phyloP scores from a whole-genome alignment of 768 basidiomycete species.

The Cytidiella melzeri region DNA sequence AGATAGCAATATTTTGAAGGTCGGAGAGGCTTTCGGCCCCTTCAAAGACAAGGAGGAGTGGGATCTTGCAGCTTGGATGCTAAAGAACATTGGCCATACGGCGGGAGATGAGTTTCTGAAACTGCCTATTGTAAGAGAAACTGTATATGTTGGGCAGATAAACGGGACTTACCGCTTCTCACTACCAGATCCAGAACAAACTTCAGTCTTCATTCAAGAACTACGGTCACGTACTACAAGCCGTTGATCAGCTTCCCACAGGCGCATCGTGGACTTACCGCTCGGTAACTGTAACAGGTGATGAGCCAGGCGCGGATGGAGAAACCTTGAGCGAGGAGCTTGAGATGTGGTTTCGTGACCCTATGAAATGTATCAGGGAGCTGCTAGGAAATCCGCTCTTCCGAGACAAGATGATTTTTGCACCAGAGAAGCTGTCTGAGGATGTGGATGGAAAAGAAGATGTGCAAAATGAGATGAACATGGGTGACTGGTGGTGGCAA shows the following conservation, averaged over 20 bases:
- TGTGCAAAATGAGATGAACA: slow-evolving; percentile 17
- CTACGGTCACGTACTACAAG: slow-evolving; percentile 1
- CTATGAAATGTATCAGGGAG: slow-evolving; percentile 3
- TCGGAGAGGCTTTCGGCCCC: slow-evolving; percentile 11
- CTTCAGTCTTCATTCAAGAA: neutral
- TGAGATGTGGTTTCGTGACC: slow-evolving; percentile 11
- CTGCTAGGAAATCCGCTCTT: slow-evolving; percentile 9
- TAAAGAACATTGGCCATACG: slow-evolving; percentile 21
- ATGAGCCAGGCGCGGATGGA: slow-evolving; percentile 2
- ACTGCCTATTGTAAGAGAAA: too few species aligned
- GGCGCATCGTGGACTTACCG: slow-evolving; percentile 7
- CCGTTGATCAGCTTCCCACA: slow-evolving; percentile 3
- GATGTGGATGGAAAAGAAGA: slow-evolving; percentile 16
- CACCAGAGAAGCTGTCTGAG: slow-evolving; percentile 1
- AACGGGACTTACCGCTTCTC: neutral
- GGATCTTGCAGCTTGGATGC: slow-evolving; percentile 28
- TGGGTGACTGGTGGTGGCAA: slow-evolving; percentile 19
- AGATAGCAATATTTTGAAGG: neutral
- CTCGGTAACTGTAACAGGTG: neutral
- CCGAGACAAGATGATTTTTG: neutral
- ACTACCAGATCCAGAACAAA: neutral
- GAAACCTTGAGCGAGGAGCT: slow-evolving; percentile 1
- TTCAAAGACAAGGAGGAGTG: slow-evolving; percentile 27
- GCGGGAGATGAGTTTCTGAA: slow-evolving; percentile 26
- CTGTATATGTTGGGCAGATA: slow-evolving; percentile 18